Evolutionary conservation across 2,329 filamentous ascomycete species (phyloP).

Genomic region (Sporothrix pseudoabietina): DNA sequence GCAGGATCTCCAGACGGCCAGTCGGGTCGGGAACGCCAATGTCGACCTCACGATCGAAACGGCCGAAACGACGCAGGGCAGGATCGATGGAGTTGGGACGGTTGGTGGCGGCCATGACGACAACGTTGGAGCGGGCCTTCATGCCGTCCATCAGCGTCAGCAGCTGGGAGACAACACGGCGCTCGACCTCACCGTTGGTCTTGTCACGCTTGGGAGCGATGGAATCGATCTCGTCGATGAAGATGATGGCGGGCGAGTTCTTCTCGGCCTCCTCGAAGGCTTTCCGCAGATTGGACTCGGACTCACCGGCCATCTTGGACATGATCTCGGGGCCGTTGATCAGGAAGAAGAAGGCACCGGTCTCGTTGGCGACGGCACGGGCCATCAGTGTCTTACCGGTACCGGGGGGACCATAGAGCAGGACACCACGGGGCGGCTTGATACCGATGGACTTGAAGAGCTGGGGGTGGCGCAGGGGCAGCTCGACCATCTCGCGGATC

Average conservation of each 20-base stretch:
- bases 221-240: slow-evolving; percentile 99
- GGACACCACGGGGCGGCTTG: slow-evolving; percentile 96
- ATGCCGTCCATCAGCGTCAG: slow-evolving; percentile 98
- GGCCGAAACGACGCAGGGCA: slow-evolving; percentile 93
- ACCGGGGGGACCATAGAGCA: slow-evolving; percentile 95
- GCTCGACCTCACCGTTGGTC: slow-evolving; percentile 98
- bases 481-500: slow-evolving; percentile 97
- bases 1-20: slow-evolving; percentile 96
- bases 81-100: slow-evolving; percentile 98
- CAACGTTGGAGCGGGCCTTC: slow-evolving; percentile 98
- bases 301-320: slow-evolving; percentile 99
- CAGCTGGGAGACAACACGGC: slow-evolving; percentile 96
- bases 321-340: slow-evolving; percentile 99
- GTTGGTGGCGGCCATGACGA: slow-evolving; percentile 99
- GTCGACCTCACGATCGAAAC: slow-evolving; percentile 98
- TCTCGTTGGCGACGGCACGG: slow-evolving; percentile 97
- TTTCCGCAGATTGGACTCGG: slow-evolving; percentile 95
- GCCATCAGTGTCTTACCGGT: slow-evolving; percentile 99
- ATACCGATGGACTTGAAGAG: slow-evolving; percentile 99
- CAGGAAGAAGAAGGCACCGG: slow-evolving; percentile 97
- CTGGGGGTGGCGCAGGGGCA: slow-evolving; percentile 93
- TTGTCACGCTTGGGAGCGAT: slow-evolving; percentile 99
- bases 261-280: slow-evolving; percentile 99
- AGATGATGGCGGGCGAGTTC: slow-evolving; percentile 98
- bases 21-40: slow-evolving; percentile 98